A percentile compares a stretch with the other conserved stretches of the same genome.
Conservation (phyloP, 805 yeast species). For the Huiozyma sinensis region DNA sequence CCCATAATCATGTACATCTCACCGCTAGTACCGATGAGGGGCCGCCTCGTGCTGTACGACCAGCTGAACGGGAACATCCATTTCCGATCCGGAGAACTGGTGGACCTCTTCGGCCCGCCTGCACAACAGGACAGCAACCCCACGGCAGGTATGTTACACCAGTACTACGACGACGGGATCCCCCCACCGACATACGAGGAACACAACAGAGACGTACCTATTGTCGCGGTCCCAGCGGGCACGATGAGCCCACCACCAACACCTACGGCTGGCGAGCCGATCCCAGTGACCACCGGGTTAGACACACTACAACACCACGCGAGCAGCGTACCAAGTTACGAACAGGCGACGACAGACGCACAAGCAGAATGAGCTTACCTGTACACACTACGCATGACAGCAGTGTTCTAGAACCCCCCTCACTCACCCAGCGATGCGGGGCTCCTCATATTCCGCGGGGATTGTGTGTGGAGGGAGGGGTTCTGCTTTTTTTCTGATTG, state of each 20-base stretch:
- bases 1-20: slow-evolving; percentile 64
- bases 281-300: background rate
- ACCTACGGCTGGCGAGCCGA: background rate
- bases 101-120: slow-evolving; percentile 17
- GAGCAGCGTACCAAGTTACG: background rate
- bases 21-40: slow-evolving; percentile 59
- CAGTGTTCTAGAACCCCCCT: too few species aligned
- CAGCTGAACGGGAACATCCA: slow-evolving; percentile 31
- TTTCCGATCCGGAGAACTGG: slow-evolving; percentile 31
- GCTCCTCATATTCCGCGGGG: too few species aligned
- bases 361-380: too few species aligned
- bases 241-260: background rate
- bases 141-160: background rate
- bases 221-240: background rate
- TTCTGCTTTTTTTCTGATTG: too few species aligned
- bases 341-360: background rate
- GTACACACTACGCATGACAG: too few species aligned
- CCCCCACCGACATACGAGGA: slow-evolving; percentile 1
- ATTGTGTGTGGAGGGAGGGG: too few species aligned
- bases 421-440: too few species aligned
- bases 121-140: background rate
- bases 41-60: slow-evolving; percentile 31
- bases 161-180: background rate
- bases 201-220: background rate
- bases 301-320: background rate